Conservation (phyloP, 176 grass and related monocot genomes). For the Carex cristatella region DNA sequence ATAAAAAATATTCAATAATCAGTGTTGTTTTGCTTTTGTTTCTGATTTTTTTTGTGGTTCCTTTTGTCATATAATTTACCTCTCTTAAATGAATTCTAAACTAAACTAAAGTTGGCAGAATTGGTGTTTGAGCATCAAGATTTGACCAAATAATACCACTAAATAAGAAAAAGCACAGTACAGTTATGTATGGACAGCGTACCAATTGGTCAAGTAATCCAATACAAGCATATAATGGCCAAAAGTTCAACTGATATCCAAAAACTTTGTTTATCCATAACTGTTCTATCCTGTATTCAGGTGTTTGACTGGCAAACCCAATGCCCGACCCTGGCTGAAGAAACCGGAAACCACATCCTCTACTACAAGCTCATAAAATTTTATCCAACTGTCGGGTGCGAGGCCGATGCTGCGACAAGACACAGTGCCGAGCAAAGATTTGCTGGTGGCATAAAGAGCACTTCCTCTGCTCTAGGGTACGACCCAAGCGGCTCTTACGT, state of each 20-base stretch:
- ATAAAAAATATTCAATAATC: neutral
- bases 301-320: constrained; percentile 95
- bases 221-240: neutral
- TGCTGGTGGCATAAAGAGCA: constrained; percentile 28
- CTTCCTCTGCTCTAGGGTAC: constrained; percentile 52
- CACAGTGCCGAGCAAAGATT: constrained; percentile 61
- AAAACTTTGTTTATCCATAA: neutral
- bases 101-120: neutral
- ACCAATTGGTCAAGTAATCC: neutral
- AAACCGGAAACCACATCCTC: constrained; percentile 28
- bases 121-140: neutral
- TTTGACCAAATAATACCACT: neutral
- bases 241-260: neutral
- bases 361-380: constrained; percentile 72
- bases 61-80: neutral
- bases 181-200: neutral
- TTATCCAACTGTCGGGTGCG: constrained; percentile 83
- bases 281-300: neutral
- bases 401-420: constrained; percentile 88
- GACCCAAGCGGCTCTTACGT: constrained; percentile 38
- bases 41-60: neutral
- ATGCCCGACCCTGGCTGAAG: constrained; percentile 80
- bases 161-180: neutral
- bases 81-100: neutral
- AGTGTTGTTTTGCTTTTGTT: neutral